phyloP scores from a whole-genome alignment of 441 rosid species.

The Gossypium davidsonii region DNA sequence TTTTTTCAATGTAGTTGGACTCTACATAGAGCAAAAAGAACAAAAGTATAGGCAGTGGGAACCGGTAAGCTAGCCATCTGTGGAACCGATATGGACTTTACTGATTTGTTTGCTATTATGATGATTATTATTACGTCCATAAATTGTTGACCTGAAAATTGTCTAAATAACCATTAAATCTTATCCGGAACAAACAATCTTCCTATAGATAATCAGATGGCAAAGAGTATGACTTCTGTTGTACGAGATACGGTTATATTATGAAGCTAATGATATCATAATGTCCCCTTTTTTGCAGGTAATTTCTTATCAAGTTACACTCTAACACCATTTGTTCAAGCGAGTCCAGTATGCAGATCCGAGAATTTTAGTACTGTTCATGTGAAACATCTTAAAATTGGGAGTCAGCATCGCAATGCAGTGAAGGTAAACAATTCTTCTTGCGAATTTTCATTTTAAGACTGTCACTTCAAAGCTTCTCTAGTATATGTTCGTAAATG shows the following conservation, averaged over 20 bases:
- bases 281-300: constrained; percentile 15
- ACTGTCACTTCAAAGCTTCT: background rate
- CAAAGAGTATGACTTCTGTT: background rate
- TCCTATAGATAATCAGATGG: background rate
- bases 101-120: background rate
- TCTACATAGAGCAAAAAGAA: background rate
- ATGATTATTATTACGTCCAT: background rate
- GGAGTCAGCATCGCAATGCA: background rate
- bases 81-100: background rate
- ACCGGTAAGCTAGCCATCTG: background rate
- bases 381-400: constrained; percentile 3
- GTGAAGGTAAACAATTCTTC: constrained; percentile 20
- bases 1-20: background rate
- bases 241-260: background rate
- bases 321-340: constrained; percentile 16
- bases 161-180: background rate
- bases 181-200: background rate
- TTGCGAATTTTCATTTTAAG: background rate
- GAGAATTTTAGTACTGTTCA: constrained; percentile 10
- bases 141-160: background rate
- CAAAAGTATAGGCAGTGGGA: background rate
- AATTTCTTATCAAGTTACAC: constrained; percentile 1
- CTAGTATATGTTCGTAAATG: background rate
- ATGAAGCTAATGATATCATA: background rate
- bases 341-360: constrained; percentile 12